Percentiles rank a stretch among this genome's conserved stretches.
Conservation (phyloP, 345 rosid species). For the Kandelia obovata region DNA sequence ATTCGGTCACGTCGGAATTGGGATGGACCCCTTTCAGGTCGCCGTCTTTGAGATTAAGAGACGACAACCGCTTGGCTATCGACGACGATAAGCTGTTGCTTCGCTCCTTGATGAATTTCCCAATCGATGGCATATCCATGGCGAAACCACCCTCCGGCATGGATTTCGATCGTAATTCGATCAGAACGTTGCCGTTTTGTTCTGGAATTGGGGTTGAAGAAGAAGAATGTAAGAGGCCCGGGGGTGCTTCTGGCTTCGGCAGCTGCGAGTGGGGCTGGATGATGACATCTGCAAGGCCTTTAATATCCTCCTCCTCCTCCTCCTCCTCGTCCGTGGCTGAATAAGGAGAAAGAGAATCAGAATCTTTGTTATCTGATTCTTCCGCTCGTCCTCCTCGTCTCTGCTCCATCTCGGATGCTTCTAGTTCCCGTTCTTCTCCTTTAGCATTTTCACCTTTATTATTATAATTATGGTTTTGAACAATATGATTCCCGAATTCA, state of each 20-base stretch:
- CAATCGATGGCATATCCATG: constrained; percentile 44
- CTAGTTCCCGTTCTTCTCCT: neutral
- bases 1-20: constrained; percentile 49
- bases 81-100: constrained; percentile 54
- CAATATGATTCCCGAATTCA: neutral
- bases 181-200: constrained; percentile 2
- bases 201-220: neutral
- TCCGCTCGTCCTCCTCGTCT: neutral
- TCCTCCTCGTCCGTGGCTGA: neutral
- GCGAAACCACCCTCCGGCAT: constrained; percentile 23
- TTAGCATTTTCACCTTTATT: too few relatives aligned
- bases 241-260: constrained; percentile 82
- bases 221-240: constrained; percentile 22
- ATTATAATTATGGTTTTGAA: too few relatives aligned
- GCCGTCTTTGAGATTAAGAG: constrained; percentile 24
- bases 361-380: neutral
- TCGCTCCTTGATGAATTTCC: constrained; percentile 55
- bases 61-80: constrained; percentile 45
- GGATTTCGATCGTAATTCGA: constrained; percentile 26
- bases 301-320: too few relatives aligned
- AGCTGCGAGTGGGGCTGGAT: constrained; percentile 58
- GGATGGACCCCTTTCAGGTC: constrained; percentile 3
- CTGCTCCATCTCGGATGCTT: constrained; percentile 4
- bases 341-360: neutral
- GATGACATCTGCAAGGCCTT: too few relatives aligned